Base-by-base conservation (phyloP, 345 rosid species). In the Citrus hindsii region DNA sequence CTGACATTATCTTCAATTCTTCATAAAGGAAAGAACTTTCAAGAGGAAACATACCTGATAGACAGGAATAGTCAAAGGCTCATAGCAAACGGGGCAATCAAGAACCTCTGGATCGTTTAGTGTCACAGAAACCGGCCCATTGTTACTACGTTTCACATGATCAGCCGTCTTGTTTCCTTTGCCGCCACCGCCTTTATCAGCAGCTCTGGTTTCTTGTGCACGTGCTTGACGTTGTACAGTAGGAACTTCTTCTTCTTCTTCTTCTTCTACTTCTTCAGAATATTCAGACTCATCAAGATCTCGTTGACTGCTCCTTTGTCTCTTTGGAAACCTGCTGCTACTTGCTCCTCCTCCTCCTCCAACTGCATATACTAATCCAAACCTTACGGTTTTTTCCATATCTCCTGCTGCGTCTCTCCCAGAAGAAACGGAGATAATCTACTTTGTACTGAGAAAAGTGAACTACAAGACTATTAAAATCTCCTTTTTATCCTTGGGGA, bases 31-130 rank as follows among this genome's bases (percentile, higher is more conserved):
- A 60, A 21, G 14, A 76, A 46, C 60, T 37, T 67, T n/a, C 14
- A 19, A 18, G 33, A 40, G 24, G 25, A 27, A 21, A 7, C 46
- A 38, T 42, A 87, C 92, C 89, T 89, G 92, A 74, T 56, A 87
- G 70, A 88, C 80, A 1, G 91, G 93, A 79, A 78, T 30, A 9
- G 79, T 74, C 81, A 90, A 80, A 33, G 91, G 79, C 38, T 87
- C 84, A 27, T 6, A 81, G 77, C 93, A 90, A 67, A 87, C 73
- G 32, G 83, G 51, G 79, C 93, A 90, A 81, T 90, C 87, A 27
- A 88, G 81, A 37, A 80, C 83, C 62, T 87, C 88, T 5, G 89
- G 85, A 77, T 90, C 91, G 10, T 79, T 75, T 65, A 90, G 73
- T 42, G 82, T 85, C 53, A 83, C 40, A 9, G 78, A 61, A 59